Base-by-base conservation (phyloP, 345 rosid genomes). In the Hypericum androsaemum region DNA sequence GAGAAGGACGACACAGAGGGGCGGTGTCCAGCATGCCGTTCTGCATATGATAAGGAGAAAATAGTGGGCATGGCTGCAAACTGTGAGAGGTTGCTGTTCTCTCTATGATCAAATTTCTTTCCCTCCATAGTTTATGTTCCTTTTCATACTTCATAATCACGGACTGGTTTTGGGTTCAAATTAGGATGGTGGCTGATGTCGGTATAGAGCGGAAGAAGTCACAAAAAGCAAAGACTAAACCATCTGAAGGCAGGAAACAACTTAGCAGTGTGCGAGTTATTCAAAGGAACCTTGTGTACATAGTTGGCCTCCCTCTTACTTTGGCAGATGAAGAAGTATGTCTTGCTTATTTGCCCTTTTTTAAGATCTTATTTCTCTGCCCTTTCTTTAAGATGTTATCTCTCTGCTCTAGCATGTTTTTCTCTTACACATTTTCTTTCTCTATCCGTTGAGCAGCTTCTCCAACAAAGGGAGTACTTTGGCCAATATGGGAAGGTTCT, bases 21-120 rank as follows among this genome's bases (percentile, higher is more conserved):
- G 41, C 82, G 85, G 32, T 89, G 97, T 71, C 97, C 97, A 6
- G 97, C 97, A 43, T 89, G 97, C 47, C 95, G 94, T 45, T 28
- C 65, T 28, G 74, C 90, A 14, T 89, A 89, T 71, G 97, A 89
- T 79, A 89, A 86, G 69, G 90, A 86, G 65, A 89, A 80, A 74
- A 80, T 89, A 59, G 95, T 83, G 16, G 97, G 94, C 58, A 86
- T 68, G 80, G 82, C 83, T 56, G 66, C 80, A 60, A 69, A 63
- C 55, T 72, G 80, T 9, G 94, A 81, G 71, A 89, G 95, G 95
- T 89, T 55, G 68, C 55, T 56, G 39, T 56, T 43, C 32, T 12
- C 37, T 35, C 10, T 15, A 5, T 48, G 37, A 3, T 15, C 51
- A 37, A n/a, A 41, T 3, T 37, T 15, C 12, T 53, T 22, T 13